Conservation (phyloP, 192 early-diverging fungal species). For the Coemansia reversa region DNA sequence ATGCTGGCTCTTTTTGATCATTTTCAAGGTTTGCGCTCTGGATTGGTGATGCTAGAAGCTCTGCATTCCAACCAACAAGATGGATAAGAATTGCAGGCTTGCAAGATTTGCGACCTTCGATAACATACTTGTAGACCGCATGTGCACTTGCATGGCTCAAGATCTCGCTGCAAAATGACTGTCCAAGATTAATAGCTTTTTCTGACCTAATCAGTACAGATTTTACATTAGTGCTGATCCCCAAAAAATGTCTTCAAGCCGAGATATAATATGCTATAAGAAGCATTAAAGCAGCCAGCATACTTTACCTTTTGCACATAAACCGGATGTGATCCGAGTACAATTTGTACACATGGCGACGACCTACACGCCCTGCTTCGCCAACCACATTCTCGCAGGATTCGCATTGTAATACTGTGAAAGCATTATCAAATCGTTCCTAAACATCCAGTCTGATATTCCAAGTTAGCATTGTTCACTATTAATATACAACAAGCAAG, state of each 20-base stretch:
- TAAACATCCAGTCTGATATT: conserved; percentile 1
- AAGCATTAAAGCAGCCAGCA: background rate
- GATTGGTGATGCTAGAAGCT: conserved; percentile 19
- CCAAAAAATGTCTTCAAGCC: too few species aligned
- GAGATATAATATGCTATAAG: too few species aligned
- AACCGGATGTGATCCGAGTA: conserved; percentile 19
- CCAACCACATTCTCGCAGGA: conserved; percentile 22
- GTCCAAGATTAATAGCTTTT: conserved; percentile 18
- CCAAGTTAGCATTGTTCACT: too few species aligned
- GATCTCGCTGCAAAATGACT: conserved; percentile 37
- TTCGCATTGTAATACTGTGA: conserved; percentile 26
- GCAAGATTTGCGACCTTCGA: conserved; percentile 40
- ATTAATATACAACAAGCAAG: too few species aligned
- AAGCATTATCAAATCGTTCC: conserved; percentile 41
- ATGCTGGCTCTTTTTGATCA: background rate
- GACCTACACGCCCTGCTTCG: conserved; percentile 40
- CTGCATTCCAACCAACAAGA: conserved; percentile 49
- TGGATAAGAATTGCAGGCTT: conserved; percentile 34
- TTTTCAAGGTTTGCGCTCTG: background rate
- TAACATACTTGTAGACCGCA: conserved; percentile 48
- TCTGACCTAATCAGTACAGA: background rate
- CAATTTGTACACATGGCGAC: conserved; percentile 25
- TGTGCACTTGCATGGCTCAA: conserved; percentile 47
- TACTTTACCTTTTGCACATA: conserved; percentile 7
- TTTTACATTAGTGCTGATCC: background rate